Base-by-base conservation (phyloP, 1,284 basidiomycete species). In the Rhizopogon parksii region DNA sequence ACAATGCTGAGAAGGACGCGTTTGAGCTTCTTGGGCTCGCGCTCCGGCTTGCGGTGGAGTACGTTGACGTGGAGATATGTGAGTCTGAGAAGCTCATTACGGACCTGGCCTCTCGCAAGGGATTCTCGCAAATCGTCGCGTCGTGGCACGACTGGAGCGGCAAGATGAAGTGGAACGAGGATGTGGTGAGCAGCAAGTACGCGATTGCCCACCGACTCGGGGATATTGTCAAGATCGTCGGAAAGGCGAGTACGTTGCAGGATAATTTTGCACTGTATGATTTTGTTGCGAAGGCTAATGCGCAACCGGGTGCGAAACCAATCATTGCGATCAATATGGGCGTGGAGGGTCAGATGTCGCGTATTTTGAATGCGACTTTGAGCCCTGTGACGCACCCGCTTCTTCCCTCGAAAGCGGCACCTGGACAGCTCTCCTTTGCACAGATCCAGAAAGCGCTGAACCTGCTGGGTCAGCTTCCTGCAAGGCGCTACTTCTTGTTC, bases 251-350 rank as follows among this genome's bases (percentile, higher is more conserved):
- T 52, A 69, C 71, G 3, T 62, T 91, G 24, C 74, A 82, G 54
- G 93, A 95, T 67, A 98, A 97, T 69, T 79, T 92, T 57, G 73
- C 79, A 3, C 77, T 98, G 39, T 81, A 86, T 53, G 68, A 79
- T 9, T 99, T 99, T 61, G 82, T 80, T 14, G 64, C 71, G 34
- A 70, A 71, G 49, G 68, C 68, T 51, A 72, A 65, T 15, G 62
- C 59, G 49, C 67, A 68, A 11, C 69, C 74, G 1, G 68, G 69
- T 27, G 69, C 76, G 42, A 91, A 88, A 65, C 94, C 94, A 1
- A 75, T 98, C 56, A 82, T 99, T 53, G 93, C 92, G 2, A 88
- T 98, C 74, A 98, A 98, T 69, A 95, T 96, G 85, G 93, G 94
- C 17, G 65, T 78, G 6, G 77, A 82, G 35, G 96, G 96, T 4